Evolutionary conservation across 1,284 basidiomycete species (phyloP), one percentile per base, ranked within the genome.

Genomic region (Anthracocystis panici-leucophaei): DNA sequence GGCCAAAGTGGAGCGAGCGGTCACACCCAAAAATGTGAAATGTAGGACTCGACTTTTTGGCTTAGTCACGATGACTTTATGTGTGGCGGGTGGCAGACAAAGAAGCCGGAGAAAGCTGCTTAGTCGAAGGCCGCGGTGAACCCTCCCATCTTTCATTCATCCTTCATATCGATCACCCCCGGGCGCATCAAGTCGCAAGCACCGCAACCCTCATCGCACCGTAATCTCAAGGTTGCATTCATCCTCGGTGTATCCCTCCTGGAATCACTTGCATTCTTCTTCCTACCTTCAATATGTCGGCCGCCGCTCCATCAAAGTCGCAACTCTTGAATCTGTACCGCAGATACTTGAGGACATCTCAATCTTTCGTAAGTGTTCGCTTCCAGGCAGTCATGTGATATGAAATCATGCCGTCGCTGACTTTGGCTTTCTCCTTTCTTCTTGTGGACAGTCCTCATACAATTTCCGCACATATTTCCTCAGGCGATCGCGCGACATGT

Each of bases 391-490:
- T 8, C 18, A 14, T 10, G 3, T 7, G 1, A 1, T n/a, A 4
- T 23, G 20, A 6, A 14, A 21, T 18, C 9, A 10, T 18, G 4
- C 10, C 42, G 7, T 8, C 18, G 40, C 51, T 56, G 25, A 55
- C 38, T 18, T 1, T 18, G 1, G 16, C 29, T 12, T 29, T 33
- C 7, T 33, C 29, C 41, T 21, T 35, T 21, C 3, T 59, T 20
- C 9, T 41, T 20, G 10, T 7, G 20, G 5, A 18, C 69, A 85
- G 82, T 73, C 79, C 1, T 81, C 83, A 25, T 85, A 85, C 78
- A 83, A 82, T 66, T 85, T 85, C 73, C 82, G 83, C 48, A 83
- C 83, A 42, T 85, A 84, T 70, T 85, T 84, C 63, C 56, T 83
- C 51, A 72, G 83, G 23, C 80, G 83, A 3, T 80, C 82, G 27